These are phyloP conservation scores for Podaxis mareebaensis DNA, from an alignment of 768 basidiomycete genomes.

Conservation along the genomic window DNA sequence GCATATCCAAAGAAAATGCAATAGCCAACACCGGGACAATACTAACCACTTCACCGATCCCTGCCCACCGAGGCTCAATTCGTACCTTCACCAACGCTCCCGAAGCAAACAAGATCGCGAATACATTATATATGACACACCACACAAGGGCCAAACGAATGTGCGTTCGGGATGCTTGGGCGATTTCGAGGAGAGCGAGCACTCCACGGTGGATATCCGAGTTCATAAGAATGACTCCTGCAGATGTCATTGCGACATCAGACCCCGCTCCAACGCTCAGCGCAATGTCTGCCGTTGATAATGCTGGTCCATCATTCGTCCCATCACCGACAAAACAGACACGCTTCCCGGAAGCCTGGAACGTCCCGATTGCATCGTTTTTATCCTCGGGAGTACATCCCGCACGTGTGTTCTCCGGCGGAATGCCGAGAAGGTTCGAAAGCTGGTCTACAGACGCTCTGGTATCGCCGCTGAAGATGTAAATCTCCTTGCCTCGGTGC, in stretches of 20 bases:
- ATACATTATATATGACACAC: neutral
- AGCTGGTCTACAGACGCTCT: neutral
- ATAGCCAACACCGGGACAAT: neutral
- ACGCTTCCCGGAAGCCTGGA: neutral
- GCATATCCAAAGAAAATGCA: neutral
- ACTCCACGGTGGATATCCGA: neutral
- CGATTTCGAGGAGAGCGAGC: neutral
- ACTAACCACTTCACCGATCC: neutral
- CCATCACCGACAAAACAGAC: neutral
- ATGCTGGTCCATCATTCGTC: neutral
- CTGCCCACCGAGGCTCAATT: neutral
- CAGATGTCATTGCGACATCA: neutral
- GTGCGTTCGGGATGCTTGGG: neutral
- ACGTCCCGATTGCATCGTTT: neutral
- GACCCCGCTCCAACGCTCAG: neutral
- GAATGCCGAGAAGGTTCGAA: neutral
- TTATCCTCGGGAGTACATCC: neutral
- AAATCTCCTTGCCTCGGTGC: neutral
- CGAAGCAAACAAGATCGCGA: neutral
- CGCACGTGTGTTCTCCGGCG: neutral
- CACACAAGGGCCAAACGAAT: neutral
- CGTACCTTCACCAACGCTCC: neutral
- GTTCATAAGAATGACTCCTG: neutral
- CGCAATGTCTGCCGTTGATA: neutral
- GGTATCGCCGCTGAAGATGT: neutral